Base-by-base conservation (phyloP, 148 eudicot species). In the Arbutus unedo region DNA sequence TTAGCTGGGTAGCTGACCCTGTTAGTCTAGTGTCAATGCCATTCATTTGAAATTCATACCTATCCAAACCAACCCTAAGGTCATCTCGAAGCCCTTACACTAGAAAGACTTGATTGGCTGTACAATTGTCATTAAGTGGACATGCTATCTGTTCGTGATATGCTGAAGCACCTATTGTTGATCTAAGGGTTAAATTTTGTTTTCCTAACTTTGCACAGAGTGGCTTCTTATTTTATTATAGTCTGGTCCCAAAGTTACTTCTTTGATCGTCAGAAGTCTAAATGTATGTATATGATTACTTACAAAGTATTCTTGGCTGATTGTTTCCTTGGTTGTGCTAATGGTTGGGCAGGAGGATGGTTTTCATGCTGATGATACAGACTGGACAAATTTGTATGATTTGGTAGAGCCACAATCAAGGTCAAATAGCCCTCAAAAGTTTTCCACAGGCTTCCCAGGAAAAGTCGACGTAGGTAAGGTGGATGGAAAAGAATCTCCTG, bases 311-410 rank as follows among this genome's bases (percentile, higher is more conserved):
- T 80, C 15, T 57, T 76, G 54, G 60, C 64, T 84, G 78, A 82
- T 78, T 53, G n/a, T 81, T 81, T 74, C 31, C 11, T 88, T 10
- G 73, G 53, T 23, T 71, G 47, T 54, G 71, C 8, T 31, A 50
- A 45, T 81, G 75, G 82, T 53, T 70, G 57, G 81, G 51, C 82
- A 91, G 94, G 94, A 93, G 86, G 88, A 85, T 74, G 85, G 83
- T 59, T 88, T 87, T 15, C 71, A 84, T 79, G 89, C 84, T 5
- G 90, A 90, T 44, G 87, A 85, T 83, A 81, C 90, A 60, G 91
- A 89, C 83, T 93, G 97, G 97, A 62, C 86, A 60, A 87, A 93
- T 88, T 83, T 94, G 82, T 96, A 94, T 90, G 93, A 91, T 82
- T 85, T 93, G 79, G 94, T 85, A 79, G 97, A 87, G 85, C 85